A percentile compares a stretch with the other conserved stretches of the same genome.
Evolutionary conservation across 768 basidiomycete species (phyloP).

Genomic region (Exidia glandulosa): DNA sequence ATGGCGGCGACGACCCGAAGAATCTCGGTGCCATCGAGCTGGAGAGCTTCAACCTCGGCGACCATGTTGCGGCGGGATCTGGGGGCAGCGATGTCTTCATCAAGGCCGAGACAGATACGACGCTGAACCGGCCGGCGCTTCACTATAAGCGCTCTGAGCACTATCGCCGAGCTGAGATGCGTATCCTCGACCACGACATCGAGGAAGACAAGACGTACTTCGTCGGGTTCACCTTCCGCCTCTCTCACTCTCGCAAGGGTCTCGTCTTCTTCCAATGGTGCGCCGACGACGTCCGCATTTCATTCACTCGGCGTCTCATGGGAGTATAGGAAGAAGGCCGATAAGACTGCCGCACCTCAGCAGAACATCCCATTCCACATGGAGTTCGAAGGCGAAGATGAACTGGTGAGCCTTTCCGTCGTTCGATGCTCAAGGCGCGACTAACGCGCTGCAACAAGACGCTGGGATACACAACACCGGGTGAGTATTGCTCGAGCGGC

Average conservation of each 20-base stretch:
- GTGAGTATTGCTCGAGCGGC: too few relatives aligned
- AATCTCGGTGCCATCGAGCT: background rate
- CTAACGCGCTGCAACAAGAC: too few relatives aligned
- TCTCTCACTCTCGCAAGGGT: background rate
- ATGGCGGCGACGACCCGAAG: background rate
- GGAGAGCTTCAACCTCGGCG: background rate
- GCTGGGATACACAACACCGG: background rate
- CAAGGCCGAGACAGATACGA: background rate
- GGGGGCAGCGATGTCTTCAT: background rate
- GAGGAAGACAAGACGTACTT: background rate
- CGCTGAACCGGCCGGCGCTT: background rate
- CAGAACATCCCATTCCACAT: background rate
- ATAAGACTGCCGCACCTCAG: background rate
- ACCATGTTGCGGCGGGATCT: background rate
- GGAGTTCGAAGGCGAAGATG: background rate
- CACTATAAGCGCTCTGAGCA: background rate
- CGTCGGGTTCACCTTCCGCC: background rate
- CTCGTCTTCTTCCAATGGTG: background rate
- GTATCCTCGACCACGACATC: background rate
- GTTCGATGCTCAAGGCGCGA: too few relatives aligned
- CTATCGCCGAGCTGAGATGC: background rate
- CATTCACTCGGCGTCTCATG: background rate
- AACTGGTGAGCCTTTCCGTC: too few relatives aligned
- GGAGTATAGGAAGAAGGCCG: background rate
- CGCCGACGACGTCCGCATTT: background rate